Base-by-base conservation (phyloP, 2,329 filamentous ascomycete genomes). In the Camptophora hylomeconis region DNA sequence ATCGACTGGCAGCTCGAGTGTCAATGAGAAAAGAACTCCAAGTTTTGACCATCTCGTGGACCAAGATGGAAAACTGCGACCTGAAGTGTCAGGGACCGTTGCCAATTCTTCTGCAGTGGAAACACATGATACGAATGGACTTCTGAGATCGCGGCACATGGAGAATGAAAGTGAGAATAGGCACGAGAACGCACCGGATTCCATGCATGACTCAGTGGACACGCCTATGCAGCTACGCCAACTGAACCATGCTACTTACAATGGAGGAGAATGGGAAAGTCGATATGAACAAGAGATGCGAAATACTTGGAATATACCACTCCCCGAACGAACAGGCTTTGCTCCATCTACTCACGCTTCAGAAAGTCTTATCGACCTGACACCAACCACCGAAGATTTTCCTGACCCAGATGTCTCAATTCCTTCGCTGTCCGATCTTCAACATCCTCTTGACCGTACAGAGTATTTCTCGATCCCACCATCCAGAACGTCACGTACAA, bases 1-100 rank as follows among this genome's bases (percentile, higher is more conserved):
- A 11, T 21, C 32, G 16, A 24, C 32, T 30, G 32, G 20, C 26
- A 28, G 17, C n/a, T 24, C 35, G 22, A 34, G 25, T 30, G 36
- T 40, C 26, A 39, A 28, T 20, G 25, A 26, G 35, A 26, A 29
- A 8, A 31, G 20, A 12, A 35, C 44, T 24, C 31, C 42, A 23
- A 51, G 52, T 31, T 64, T 65, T 36, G 59, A 64, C 39, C 42
- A 50, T 10, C 42, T 64, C 9, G 61, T 65, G 19, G 58, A 63
- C 34, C 39, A 51, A 14, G 46, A 58, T 27, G 60, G 60, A 4
- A 46, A 50, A 24, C 37, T 45, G 17, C 22, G 39, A 15, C 33
- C n/a, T 5, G 16, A 25, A 4, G 14, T 12, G 5, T 24, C 14
- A 20, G 32, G 16, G 22, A 32, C 14, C 8, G 28, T n/a, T 34